Conservation (phyloP, 2,329 filamentous ascomycete species). For the Fusarium coffeatum region DNA sequence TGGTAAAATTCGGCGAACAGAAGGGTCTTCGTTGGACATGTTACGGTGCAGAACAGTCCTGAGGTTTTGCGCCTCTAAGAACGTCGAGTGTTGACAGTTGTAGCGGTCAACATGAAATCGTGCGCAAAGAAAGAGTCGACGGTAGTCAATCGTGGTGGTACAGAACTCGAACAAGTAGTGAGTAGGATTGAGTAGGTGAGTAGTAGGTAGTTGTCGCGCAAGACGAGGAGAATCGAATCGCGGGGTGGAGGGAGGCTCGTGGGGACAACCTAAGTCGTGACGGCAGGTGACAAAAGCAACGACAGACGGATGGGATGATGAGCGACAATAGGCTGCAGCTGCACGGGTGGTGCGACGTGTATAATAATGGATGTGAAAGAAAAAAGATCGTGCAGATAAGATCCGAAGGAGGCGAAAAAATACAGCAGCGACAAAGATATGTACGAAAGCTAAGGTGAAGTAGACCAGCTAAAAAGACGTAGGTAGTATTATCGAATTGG, state of each 20-base stretch:
- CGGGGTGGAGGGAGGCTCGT: constrained; percentile 40
- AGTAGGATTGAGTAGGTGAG: neutral
- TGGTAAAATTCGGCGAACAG: constrained; percentile 71
- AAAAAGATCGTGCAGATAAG: constrained; percentile 15
- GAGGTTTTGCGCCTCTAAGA: constrained; percentile 45
- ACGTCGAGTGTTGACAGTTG: constrained; percentile 30
- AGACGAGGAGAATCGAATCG: constrained; percentile 35
- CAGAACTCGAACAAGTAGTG: constrained; percentile 14
- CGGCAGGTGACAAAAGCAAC: constrained; percentile 39
- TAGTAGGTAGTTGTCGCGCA: constrained; percentile 26
- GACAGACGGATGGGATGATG: constrained; percentile 15
- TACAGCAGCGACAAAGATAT: constrained; percentile 19
- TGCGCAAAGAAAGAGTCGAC: constrained; percentile 29
- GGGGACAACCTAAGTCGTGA: constrained; percentile 26
- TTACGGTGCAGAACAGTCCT: constrained; percentile 30
- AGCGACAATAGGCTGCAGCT: constrained; percentile 5
- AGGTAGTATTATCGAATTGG: constrained; percentile 22
- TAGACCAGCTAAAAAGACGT: constrained; percentile 31
- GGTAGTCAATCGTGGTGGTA: constrained; percentile 13
- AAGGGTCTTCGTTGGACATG: constrained; percentile 72
- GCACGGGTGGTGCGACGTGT: constrained; percentile 10
- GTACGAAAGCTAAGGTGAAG: constrained; percentile 28
- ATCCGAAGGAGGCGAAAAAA: constrained; percentile 12
- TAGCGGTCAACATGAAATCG: constrained; percentile 49
- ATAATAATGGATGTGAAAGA: neutral